Conservation (phyloP, 345 rosid species). For the Citrus cavaleriei region DNA sequence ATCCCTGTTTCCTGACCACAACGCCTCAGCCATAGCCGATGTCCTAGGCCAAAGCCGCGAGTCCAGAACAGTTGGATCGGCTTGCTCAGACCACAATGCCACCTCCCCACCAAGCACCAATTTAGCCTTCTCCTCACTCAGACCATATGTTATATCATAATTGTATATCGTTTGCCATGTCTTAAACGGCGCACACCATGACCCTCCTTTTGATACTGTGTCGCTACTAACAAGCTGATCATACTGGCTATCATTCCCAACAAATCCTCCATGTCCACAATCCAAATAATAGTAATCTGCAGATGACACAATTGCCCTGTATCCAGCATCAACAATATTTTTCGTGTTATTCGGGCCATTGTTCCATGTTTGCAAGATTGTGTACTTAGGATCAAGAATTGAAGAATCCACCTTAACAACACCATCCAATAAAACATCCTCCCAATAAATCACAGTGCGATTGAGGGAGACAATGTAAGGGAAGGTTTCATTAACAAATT, state of each 20-base stretch:
- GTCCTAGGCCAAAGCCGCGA: constrained; percentile 76
- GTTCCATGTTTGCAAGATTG: constrained; percentile 86
- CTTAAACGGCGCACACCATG: constrained; percentile 89
- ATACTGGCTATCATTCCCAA: constrained; percentile 73
- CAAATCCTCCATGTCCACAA: constrained; percentile 72
- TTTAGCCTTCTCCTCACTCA: constrained; percentile 60
- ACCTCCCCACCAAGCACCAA: constrained; percentile 92
- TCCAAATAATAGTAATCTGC: constrained; percentile 82
- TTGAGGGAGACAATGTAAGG: constrained; percentile 65
- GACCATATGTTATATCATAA: constrained; percentile 68
- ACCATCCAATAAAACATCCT: constrained; percentile 59
- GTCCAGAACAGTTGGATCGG: constrained; percentile 65
- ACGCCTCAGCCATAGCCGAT: constrained; percentile 73
- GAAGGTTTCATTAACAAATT: constrained; percentile 51
- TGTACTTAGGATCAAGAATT: constrained; percentile 49
- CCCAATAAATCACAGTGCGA: constrained; percentile 81
- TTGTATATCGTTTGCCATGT: constrained; percentile 89
- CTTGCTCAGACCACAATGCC: constrained; percentile 94
- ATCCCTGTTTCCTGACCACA: constrained; percentile 85
- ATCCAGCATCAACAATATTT: constrained; percentile 61
- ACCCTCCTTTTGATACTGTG: constrained; percentile 37
- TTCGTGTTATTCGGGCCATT: constrained; percentile 69
- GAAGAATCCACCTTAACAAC: constrained; percentile 48
- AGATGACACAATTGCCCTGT: constrained; percentile 76
- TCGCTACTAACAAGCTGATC: constrained; percentile 25